phyloP scores from a whole-genome alignment of 352 stramenopile genomes.

The Phytophthora palmivora region DNA sequence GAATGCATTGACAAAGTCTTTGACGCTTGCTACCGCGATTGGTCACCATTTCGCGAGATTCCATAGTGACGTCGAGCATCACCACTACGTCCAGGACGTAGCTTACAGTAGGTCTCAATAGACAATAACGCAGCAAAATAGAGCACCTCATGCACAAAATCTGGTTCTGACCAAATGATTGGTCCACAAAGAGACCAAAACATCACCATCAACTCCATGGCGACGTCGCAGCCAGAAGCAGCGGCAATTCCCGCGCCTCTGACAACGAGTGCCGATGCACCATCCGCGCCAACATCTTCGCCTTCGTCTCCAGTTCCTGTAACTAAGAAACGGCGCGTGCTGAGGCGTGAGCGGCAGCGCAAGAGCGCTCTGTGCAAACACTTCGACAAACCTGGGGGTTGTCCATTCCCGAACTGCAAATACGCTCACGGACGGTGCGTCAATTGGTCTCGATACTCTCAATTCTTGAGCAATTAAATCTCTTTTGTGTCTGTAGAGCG shows the following conservation, averaged over 20 bases:
- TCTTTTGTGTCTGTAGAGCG: constrained; percentile 28
- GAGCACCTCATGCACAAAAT: constrained; percentile 14
- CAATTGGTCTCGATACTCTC: not conserved
- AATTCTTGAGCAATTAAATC: not conserved
- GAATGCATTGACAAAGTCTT: constrained; percentile 89
- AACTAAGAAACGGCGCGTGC: constrained; percentile 68
- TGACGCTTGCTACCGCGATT: constrained; percentile 86
- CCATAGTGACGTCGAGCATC: constrained; percentile 40
- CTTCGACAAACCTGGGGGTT: constrained; percentile 85
- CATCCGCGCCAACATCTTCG: constrained; percentile 2
- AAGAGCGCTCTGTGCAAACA: constrained; percentile 88
- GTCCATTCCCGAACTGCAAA: constrained; percentile 85
- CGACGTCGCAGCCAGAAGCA: constrained; percentile 16
- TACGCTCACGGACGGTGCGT: constrained; percentile 77
- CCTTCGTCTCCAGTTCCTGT: constrained; percentile 22
- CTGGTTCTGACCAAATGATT: constrained; percentile 23
- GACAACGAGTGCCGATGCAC: constrained; percentile 4
- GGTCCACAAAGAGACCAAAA: constrained; percentile 24
- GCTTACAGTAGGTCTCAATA: no score
- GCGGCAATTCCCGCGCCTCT: constrained; percentile 1
- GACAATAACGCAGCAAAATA: constrained; percentile 16
- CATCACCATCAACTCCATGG: constrained; percentile 13
- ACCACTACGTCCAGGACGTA: no score
- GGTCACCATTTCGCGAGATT: constrained; percentile 84
- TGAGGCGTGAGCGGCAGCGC: constrained; percentile 69